Base-by-base conservation (phyloP, 78 protist species). In the Dictyostelium brefeldianum region DNA sequence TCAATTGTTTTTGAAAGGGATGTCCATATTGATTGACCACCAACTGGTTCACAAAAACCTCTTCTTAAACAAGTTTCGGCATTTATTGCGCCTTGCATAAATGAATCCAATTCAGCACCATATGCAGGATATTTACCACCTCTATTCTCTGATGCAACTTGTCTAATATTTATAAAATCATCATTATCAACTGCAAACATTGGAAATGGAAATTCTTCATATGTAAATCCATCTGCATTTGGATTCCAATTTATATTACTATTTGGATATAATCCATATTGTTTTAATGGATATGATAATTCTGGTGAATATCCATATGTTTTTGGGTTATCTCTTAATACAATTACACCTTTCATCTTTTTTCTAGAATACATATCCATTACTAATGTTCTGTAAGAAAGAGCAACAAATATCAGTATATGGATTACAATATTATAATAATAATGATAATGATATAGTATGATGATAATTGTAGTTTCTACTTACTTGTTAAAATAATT, bases 31-130 rank as follows among this genome's bases (percentile, higher is more conserved):
- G 78, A 53, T 77, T 81, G 75, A 5, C 95, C 89, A 36, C 95
- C 95, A 29, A 90, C 51, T 41, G 95, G 95, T 64, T 20, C 90
- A 54, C 95, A 90, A 56, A 77, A 83, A 25, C 78, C 78, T 48
- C 95, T 54, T 53, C 89, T 47, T 20, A 90, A 67, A 77, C 95
- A 90, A 25, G 75, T 71, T 18, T 75, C 71, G 17, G 90, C 57
- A 53, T 71, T 48, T 1, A 47, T 47, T 46, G 83, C 64, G 11
- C 82, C 95, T 18, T 75, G 89, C 95, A 90, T 90, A 50, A 75
- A 90, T 20, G 53, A 25, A 20, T 62, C 64, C 14, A 90, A 71
- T 18, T 83, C 64, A 27, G 90, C 89, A 3, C 95, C 95, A 14
- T 25, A 81, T 50, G 65, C 57, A 62, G 95, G 95, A 25, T 70